Evolutionary conservation across 2,329 filamentous ascomycete species (phyloP).

Genomic region (Dactylellina parvicollis): DNA sequence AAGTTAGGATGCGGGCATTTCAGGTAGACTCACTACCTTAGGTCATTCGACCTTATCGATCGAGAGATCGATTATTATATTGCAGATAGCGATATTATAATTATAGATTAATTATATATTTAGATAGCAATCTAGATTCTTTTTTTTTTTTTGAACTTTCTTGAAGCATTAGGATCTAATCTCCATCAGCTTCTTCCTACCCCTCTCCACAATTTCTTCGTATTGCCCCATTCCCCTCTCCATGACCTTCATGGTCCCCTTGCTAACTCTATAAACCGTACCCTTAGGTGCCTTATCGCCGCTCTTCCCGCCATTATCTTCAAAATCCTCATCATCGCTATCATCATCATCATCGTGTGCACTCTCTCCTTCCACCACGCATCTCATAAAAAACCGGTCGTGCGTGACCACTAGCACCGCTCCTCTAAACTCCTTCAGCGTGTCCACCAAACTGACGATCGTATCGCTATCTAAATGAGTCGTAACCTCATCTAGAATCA

Average conservation of each 20-base stretch:
- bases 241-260: constrained; percentile 68
- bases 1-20: no score
- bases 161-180: not conserved
- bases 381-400: constrained; percentile 81
- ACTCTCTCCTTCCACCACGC: constrained; percentile 73
- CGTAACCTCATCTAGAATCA: constrained; percentile 82
- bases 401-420: constrained; percentile 82
- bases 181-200: constrained; percentile 65
- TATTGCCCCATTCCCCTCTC: constrained; percentile 73
- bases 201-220: constrained; percentile 71
- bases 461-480: constrained; percentile 87
- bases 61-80: no score
- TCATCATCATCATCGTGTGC: constrained; percentile 64
- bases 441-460: constrained; percentile 75
- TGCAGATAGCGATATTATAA: no score
- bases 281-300: constrained; percentile 64
- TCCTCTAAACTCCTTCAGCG: constrained; percentile 75
- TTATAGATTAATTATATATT: not conserved
- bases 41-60: no score
- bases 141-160: not conserved
- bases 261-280: constrained; percentile 70
- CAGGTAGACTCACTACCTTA: no score
- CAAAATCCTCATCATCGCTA: constrained; percentile 61
- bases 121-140: not conserved
- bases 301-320: constrained; percentile 65